Conservation (phyloP, 352 stramenopile genomes). For the Phytophthora sp. region DNA sequence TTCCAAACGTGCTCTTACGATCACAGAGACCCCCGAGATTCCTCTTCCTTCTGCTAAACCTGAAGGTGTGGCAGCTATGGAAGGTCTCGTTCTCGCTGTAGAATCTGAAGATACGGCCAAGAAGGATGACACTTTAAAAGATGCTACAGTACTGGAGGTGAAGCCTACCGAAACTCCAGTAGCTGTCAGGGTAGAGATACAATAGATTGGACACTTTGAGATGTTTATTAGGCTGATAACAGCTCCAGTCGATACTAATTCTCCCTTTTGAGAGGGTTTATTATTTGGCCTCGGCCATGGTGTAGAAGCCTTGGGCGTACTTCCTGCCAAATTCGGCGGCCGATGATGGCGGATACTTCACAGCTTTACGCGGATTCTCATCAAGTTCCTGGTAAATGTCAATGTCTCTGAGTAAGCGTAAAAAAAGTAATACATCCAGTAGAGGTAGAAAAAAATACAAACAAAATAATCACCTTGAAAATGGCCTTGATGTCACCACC, state of each 20-base stretch:
- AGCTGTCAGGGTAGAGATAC: neutral
- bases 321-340: conserved; percentile 78
- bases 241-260: no score
- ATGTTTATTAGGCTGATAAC: conserved; percentile 34
- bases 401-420: no score
- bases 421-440: no score
- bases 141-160: neutral
- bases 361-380: conserved; percentile 77
- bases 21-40: conserved; percentile 14
- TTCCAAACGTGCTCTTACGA: conserved; percentile 37
- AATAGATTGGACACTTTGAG: neutral
- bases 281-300: conserved; percentile 83
- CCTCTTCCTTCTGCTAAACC: conserved; percentile 11
- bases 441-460: no score
- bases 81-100: neutral
- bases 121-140: conserved; percentile 13
- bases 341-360: conserved; percentile 71
- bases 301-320: conserved; percentile 87
- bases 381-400: conserved; percentile 66
- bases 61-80: neutral
- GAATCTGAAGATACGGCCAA: neutral
- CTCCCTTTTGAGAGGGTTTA: neutral
- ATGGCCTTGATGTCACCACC: conserved; percentile 69
- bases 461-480: conserved; percentile 50
- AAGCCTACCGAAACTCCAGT: neutral